Conservation (phyloP, 2,329 filamentous ascomycete species). For the Xylaria sp. region DNA sequence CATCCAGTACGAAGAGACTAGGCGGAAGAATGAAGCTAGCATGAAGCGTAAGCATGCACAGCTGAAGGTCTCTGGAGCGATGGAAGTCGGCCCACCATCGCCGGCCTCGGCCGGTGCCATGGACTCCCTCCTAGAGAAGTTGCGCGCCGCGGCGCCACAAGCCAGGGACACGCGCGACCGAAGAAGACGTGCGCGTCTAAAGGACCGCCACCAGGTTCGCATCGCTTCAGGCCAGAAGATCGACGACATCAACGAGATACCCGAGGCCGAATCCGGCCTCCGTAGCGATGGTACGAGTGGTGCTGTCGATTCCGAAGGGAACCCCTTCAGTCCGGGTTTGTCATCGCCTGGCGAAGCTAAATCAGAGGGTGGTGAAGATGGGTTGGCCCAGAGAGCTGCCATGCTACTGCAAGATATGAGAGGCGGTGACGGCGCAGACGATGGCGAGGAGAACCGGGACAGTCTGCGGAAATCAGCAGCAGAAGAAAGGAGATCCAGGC, state of each 20-base stretch:
- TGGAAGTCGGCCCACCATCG: slow-evolving; percentile 56
- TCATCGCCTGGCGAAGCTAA: slow-evolving; percentile 44
- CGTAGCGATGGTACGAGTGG: slow-evolving; percentile 40
- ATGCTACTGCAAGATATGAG: slow-evolving; percentile 83
- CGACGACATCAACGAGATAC: slow-evolving; percentile 69
- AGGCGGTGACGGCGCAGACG: slow-evolving; percentile 62
- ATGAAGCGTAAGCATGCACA: slow-evolving; percentile 89
- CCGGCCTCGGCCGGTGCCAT: slow-evolving; percentile 85
- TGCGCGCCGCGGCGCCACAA: slow-evolving; percentile 90
- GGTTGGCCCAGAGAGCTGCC: slow-evolving; percentile 84
- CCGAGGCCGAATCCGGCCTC: slow-evolving; percentile 53
- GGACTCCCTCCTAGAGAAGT: slow-evolving; percentile 93
- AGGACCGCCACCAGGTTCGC: slow-evolving; percentile 87
- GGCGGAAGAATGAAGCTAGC: slow-evolving; percentile 83
- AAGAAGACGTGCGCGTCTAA: slow-evolving; percentile 81
- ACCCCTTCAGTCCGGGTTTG: slow-evolving; percentile 54
- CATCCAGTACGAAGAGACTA: slow-evolving; percentile 75
- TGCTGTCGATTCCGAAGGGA: slow-evolving; percentile 52
- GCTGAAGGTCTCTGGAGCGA: slow-evolving; percentile 57
- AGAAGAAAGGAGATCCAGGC: slow-evolving; percentile 38
- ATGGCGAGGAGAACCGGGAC: slow-evolving; percentile 59
- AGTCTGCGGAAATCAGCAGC: slow-evolving; percentile 60
- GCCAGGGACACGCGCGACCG: slow-evolving; percentile 86
- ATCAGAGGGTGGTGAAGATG: slow-evolving; percentile 55
- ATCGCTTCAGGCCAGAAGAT: slow-evolving; percentile 87